Percentiles rank a stretch among this genome's conserved stretches.
Evolutionary conservation across 176 grass and related monocot genomes (phyloP).

Genomic region (Poa annua): DNA sequence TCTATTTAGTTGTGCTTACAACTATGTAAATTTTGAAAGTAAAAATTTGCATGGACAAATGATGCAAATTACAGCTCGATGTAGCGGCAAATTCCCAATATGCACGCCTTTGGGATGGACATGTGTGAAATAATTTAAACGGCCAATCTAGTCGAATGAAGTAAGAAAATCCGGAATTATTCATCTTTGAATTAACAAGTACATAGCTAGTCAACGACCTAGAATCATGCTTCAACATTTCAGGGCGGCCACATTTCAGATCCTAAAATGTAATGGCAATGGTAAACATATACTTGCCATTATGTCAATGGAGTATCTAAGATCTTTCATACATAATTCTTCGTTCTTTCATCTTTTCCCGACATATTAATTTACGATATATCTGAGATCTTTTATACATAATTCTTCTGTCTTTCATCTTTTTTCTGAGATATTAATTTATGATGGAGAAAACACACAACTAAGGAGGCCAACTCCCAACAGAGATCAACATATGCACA

Average conservation of each 20-base stretch:
- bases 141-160: neutral
- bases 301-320: too few relatives aligned
- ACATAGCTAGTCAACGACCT: neutral
- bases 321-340: neutral
- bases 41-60: neutral
- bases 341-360: neutral
- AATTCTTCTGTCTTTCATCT: neutral
- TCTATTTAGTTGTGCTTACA: neutral
- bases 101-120: neutral
- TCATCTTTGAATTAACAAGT: neutral
- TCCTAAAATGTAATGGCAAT: neutral
- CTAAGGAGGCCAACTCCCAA: neutral
- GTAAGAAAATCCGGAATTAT: neutral
- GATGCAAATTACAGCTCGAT: neutral
- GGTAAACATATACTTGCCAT: neutral
- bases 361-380: neutral
- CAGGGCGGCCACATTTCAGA: neutral
- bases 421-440: conserved; percentile 9
- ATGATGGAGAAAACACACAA: neutral
- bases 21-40: neutral
- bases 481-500: conserved; percentile 1
- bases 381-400: neutral
- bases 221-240: neutral
- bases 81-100: neutral
- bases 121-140: neutral